A percentile compares a stretch with the other conserved stretches of the same genome.
phyloP scores from a whole-genome alignment of 352 stramenopile genomes.

The Pythium chondricola region DNA sequence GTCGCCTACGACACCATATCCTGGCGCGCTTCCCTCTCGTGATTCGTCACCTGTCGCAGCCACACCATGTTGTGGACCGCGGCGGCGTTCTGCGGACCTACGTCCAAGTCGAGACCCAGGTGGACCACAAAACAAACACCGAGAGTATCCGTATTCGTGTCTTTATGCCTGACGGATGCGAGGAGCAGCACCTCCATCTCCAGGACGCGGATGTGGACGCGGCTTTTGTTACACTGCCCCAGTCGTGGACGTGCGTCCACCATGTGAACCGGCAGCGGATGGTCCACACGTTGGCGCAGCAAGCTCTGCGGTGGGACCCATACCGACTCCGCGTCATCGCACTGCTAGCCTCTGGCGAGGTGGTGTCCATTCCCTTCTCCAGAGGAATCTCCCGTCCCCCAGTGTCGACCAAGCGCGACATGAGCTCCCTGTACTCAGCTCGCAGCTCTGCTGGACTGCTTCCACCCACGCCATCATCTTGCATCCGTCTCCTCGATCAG shows the following conservation, averaged over 20 bases:
- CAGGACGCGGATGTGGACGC: constrained; percentile 50
- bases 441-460: constrained; percentile 10
- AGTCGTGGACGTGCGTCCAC: constrained; percentile 30
- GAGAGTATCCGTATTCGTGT: constrained; percentile 21
- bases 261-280: constrained; percentile 10
- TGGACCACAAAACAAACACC: background rate
- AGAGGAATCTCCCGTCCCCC: constrained; percentile 1
- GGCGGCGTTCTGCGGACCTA: constrained; percentile 36
- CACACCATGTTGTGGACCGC: constrained; percentile 34
- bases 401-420: constrained; percentile 4
- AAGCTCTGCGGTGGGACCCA: constrained; percentile 13
- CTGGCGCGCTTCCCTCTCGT: constrained; percentile 32
- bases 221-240: constrained; percentile 18
- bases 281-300: constrained; percentile 4
- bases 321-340: constrained; percentile 9
- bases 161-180: constrained; percentile 41
- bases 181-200: constrained; percentile 40
- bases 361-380: constrained; percentile 11
- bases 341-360: constrained; percentile 11
- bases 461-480: constrained; percentile 25
- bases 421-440: constrained; percentile 21
- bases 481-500: constrained; percentile 36
- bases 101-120: constrained; percentile 43
- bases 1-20: constrained; percentile 18
- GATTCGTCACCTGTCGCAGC: constrained; percentile 28